Percentiles rank a stretch among this genome's conserved stretches.
phyloP scores from a whole-genome alignment of 2,329 filamentous ascomycete species.

The Xylariomycetidae sp. region DNA sequence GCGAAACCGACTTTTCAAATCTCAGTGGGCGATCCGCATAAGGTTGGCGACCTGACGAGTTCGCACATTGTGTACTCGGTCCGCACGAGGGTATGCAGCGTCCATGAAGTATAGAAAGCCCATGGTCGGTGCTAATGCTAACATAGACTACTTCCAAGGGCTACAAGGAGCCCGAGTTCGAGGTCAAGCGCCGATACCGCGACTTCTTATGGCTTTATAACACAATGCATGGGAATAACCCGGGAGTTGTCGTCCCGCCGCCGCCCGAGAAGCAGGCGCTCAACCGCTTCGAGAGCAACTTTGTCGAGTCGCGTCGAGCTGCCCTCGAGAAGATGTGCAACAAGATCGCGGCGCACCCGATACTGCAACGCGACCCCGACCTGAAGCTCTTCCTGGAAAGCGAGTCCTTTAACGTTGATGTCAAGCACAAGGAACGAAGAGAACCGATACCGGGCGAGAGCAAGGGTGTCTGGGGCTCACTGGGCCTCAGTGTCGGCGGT shows the following conservation, averaged over 20 bases:
- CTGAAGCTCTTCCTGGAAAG: conserved; percentile 96
- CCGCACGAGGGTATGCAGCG: conserved; percentile 66
- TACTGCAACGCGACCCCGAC: conserved; percentile 87
- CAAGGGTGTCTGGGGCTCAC: conserved; percentile 85
- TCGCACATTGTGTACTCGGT: conserved; percentile 98
- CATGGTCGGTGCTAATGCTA: neutral
- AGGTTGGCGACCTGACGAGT: conserved; percentile 92
- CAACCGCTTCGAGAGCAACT: conserved; percentile 91
- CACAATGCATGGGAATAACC: conserved; percentile 88
- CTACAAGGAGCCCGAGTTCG: conserved; percentile 86
- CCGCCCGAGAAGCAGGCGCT: conserved; percentile 98
- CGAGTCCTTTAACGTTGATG: conserved; percentile 89
- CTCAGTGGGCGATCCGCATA: conserved; percentile 90
- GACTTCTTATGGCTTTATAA: conserved; percentile 99
- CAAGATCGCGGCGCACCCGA: conserved; percentile 84
- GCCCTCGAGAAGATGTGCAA: conserved; percentile 97
- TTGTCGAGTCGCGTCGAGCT: conserved; percentile 86
- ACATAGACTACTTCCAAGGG: conserved; percentile 89
- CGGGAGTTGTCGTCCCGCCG: conserved; percentile 88
- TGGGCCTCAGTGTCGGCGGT: conserved; percentile 72
- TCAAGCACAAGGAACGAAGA: conserved; percentile 95
- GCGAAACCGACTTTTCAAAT: conserved; percentile 89
- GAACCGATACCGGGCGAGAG: conserved; percentile 81
- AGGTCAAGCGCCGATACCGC: conserved; percentile 87
- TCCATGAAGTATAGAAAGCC: neutral